Base-by-base conservation (phyloP, 2,329 filamentous ascomycete genomes). In the Colletotrichum sp. region DNA sequence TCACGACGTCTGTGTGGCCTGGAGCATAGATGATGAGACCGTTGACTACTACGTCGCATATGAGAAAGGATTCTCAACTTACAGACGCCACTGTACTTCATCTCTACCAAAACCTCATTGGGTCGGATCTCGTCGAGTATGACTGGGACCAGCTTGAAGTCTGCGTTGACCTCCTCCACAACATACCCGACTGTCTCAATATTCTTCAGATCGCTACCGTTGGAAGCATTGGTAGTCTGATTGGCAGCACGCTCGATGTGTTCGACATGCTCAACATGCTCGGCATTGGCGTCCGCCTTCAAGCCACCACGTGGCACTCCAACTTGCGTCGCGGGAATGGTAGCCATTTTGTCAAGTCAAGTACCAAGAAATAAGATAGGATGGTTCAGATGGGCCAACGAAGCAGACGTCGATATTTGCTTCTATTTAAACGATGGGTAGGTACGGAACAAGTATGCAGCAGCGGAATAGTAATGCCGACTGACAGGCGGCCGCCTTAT, bases 91-190 rank as follows among this genome's bases (percentile, higher is more conserved):
- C 94, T 94, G 89, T 92, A 98, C 86, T 96, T 96, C 90, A 98
- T 91, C 87, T 97, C 96, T 86, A 98, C 88, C 78, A 98, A 94
- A 79, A 98, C 94, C 86, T 98, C 95, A 87, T 98, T 95, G 66
- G 96, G 93, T 10, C 71, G 71, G 12, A 74, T 36, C 52, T 71
- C 67, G 36, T 74, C 71, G n/a, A 74, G 71, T 27, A 74, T 61
- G 16, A 74, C 30, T 5, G 67, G 71, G 9, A 71, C 48, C 15
- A 74, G 67, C 16, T 71, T 30, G 67, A 74, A 74, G 12, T 52
- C 36, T 8, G 71, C 71, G 4, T 71, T 58, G 18, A 74, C 67
- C 8, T 74, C 28, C 7, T 74, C 67, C 16, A 71, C 71, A 18
- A 74, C 67, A 30, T 71, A 74, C 13, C 67, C 71, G 8, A 60